Evolutionary conservation across 371 early-diverging fungal genomes (phyloP), one percentile per base, ranked within the genome.

Genomic region (Mortierella sp.): DNA sequence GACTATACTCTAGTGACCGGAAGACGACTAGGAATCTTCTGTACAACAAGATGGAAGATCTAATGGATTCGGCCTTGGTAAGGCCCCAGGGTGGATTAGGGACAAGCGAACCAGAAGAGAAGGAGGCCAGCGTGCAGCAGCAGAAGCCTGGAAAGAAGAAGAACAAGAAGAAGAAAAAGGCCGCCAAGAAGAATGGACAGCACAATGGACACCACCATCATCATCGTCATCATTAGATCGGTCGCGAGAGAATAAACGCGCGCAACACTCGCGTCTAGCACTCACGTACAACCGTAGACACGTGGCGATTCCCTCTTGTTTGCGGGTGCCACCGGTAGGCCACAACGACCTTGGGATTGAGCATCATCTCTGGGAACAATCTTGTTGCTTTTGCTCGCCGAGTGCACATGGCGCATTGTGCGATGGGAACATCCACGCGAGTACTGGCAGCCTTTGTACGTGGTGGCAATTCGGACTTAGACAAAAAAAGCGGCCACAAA

Each of bases 1-100:
- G 89, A 16, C 12, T 61, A 3, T 9, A 9, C 2, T 3, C 16
- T 0, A 4, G 2, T 4, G 65, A 68, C 21, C 2, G 6, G 4
- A 60, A 17, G 50, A 69, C 70, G 17, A 47, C 47, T 3, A 60
- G 34, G 5, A 51, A 50, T 48, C 25, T 76, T 34, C 34, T 76
- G 14, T 76, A 57, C 31, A 76, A 69, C 70, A 76, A 69, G 52
- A 21, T 73, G 43, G 68, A 73, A 37, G 74, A 67, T 12, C 1
- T 57, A 21, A 0, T 2, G 9, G 54, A 50, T 21, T 1, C 24
- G 8, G 27, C 5, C 28, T 5, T 9, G n/a, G 22, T 59, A 45
- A 10, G 21, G n/a, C 41, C 64, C 1, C 64, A 59, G 48, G 64
- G 54, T 22, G 31, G 51, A 41, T 19, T 5, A 14, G 3, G 44